Evolutionary conservation across 768 basidiomycete species (phyloP).

Genomic region (Boletus subparvulus): DNA sequence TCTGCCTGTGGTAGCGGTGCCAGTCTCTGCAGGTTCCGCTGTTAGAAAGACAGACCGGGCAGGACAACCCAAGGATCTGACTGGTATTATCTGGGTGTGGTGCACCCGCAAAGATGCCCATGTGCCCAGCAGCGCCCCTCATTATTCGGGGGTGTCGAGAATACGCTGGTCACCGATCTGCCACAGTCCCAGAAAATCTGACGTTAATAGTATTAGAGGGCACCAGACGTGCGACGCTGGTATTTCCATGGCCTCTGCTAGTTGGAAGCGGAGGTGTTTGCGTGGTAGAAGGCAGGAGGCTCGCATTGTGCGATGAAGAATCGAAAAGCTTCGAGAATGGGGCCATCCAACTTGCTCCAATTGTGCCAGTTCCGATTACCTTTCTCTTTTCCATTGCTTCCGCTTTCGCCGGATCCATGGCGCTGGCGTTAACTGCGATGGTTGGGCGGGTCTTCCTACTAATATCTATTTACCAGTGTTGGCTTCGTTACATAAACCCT

Average conservation of each 20-base stretch:
- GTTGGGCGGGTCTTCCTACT: too few species aligned
- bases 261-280: constrained; percentile 29
- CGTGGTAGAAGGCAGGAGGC: constrained; percentile 4
- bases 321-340: constrained; percentile 82
- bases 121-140: constrained; percentile 6
- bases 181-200: constrained; percentile 81
- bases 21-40: constrained; percentile 18
- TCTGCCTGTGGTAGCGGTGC: constrained; percentile 19
- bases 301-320: constrained; percentile 30
- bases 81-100: constrained; percentile 41
- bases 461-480: too few species aligned
- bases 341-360: constrained; percentile 71
- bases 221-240: constrained; percentile 46
- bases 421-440: too few species aligned
- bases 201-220: constrained; percentile 92
- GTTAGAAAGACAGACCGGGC: constrained; percentile 35
- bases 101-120: constrained; percentile 74
- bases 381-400: constrained; percentile 36
- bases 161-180: constrained; percentile 49
- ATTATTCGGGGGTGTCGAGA: constrained; percentile 30
- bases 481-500: too few species aligned
- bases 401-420: constrained; percentile 35
- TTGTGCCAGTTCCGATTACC: constrained; percentile 17
- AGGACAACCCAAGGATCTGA: constrained; percentile 76
- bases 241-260: constrained; percentile 25